These are phyloP conservation scores for Chlamydomonas incerta DNA, from an alignment of 139 green algal species.

Conservation along the genomic window DNA sequence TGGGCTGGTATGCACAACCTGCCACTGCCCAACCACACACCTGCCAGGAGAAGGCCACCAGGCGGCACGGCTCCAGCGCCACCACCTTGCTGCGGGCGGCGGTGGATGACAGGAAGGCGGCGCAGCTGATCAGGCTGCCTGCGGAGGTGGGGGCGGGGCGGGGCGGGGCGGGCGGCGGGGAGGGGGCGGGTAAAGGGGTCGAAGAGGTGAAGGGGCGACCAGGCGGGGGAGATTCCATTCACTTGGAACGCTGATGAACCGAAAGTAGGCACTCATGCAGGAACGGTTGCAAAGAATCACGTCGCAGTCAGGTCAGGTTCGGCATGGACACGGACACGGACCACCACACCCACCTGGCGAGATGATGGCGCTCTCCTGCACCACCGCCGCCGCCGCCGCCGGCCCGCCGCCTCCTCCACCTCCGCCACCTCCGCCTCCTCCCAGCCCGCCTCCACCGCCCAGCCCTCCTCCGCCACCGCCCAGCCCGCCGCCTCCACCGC, in stretches of 20 bases:
- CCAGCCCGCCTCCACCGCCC: not conserved
- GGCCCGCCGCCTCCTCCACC: not conserved
- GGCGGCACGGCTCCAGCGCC: conserved; percentile 46
- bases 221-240: too few relatives aligned
- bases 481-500: conserved; percentile 10
- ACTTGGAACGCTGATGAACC: too few relatives aligned
- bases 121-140: conserved; percentile 67
- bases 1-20: too few relatives aligned
- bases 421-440: too few relatives aligned
- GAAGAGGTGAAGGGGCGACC: not conserved
- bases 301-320: too few relatives aligned
- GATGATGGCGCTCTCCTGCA: conserved; percentile 45
- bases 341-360: conserved; percentile 7
- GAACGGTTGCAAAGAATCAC: too few relatives aligned
- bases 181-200: not conserved
- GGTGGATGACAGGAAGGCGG: conserved; percentile 72
- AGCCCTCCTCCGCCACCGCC: not conserved
- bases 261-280: too few relatives aligned
- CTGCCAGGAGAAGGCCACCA: conserved; percentile 67
- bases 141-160: not conserved
- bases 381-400: not conserved
- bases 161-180: not conserved
- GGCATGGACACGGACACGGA: too few relatives aligned
- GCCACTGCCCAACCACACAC: too few relatives aligned
- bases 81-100: conserved; percentile 50